Evolutionary conservation across 768 basidiomycete species (phyloP), one percentile per base, ranked within the genome.

Genomic region (Sporobolomyces pararoseus): DNA sequence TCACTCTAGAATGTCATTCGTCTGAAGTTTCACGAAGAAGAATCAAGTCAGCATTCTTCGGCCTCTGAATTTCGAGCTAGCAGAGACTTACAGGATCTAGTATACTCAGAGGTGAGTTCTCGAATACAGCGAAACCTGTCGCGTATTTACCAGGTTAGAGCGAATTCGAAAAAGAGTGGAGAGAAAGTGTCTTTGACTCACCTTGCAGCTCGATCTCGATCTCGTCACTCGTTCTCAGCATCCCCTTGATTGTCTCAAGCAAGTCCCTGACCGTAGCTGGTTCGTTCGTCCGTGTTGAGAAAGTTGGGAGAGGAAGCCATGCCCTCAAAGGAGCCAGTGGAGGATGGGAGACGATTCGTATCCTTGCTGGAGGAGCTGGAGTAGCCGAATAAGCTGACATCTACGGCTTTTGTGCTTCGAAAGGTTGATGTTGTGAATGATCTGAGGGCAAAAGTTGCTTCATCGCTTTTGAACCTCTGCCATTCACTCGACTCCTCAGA

Each of bases 1-100:
- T 31, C 14, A 74, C 72, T 74, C 72, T 42, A 74, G 58, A 35
- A 74, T 62, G 34, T 74, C 72, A 47, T 68, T 67, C 32, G 52
- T 44, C 72, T 74, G 35, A 9, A 9, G 39, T n/a, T n/a, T n/a
- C n/a, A n/a, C 13, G 37, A 47, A 27, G 44, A 14, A 2, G 32
- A 37, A 16, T 27, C 31, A 54, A 31, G 25, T 65, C 49, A 63
- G 61, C 62, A 13, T 21, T 9, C 39, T 9, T 42, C 17, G 10
- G 9, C 39, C 39, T 42, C 17, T 9, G 10, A 17, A 42, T 9
- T n/a, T n/a, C 9, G 39, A 17, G 39, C 39, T 9, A 42, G 39
- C 17, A 17, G 17, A 23, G 13, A 47, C 72, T 37, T 19, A 74
- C 72, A 1, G 68, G 62, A 52, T 74, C 72, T 0, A 74, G 47